These are phyloP conservation scores for Colletotrichum musae DNA, from an alignment of 2,329 filamentous ascomycete genomes.

Conservation along the genomic window DNA sequence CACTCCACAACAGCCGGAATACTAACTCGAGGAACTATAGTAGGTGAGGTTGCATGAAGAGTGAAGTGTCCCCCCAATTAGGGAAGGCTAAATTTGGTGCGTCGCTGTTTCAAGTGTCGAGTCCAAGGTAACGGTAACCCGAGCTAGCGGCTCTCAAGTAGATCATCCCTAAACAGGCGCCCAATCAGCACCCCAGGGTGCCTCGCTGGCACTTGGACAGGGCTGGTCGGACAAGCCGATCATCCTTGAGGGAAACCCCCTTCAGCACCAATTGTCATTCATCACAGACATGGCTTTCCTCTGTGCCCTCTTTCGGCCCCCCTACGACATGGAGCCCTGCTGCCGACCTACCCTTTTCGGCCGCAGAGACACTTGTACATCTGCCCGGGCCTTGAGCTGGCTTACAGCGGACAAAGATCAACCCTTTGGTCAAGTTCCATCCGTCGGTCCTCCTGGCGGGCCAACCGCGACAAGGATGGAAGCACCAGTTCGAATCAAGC, in stretches of 20 bases:
- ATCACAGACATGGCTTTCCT: conserved; percentile 1
- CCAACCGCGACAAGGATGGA: background rate
- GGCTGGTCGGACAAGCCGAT: conserved; percentile 19
- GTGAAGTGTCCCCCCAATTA: background rate
- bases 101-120: conserved; percentile 38
- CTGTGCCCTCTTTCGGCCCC: conserved; percentile 9
- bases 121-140: conserved; percentile 28
- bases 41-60: conserved; percentile 8
- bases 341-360: conserved; percentile 1
- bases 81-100: conserved; percentile 26
- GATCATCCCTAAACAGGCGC: conserved; percentile 31
- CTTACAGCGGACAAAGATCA: no score
- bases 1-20: background rate
- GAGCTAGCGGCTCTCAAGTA: conserved; percentile 36
- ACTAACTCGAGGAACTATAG: background rate
- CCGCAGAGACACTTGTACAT: background rate
- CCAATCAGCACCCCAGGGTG: conserved; percentile 22
- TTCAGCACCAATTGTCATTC: background rate
- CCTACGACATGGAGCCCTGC: conserved; percentile 5
- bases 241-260: conserved; percentile 3
- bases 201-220: conserved; percentile 15
- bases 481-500: background rate
- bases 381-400: no score
- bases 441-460: background rate
- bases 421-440: no score